Conservation (phyloP, 1,284 basidiomycete genomes). For the Anthracocystis panici-leucophaei region DNA sequence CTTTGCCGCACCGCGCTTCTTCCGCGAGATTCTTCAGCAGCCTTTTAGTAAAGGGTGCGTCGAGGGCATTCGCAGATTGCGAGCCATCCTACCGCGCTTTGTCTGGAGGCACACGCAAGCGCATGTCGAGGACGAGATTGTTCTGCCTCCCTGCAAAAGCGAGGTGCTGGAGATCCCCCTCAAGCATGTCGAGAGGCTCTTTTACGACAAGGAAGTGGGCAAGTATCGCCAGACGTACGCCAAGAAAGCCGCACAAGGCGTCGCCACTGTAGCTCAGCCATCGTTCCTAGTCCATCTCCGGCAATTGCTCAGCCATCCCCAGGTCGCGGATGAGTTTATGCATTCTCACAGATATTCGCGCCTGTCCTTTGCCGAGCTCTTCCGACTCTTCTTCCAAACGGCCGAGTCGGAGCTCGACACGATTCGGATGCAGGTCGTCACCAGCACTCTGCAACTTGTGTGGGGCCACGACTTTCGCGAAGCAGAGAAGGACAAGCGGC, state of each 20-base stretch:
- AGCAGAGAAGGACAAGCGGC: constrained; percentile 30
- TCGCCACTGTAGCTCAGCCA: constrained; percentile 21
- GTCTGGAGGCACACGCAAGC: constrained; percentile 56
- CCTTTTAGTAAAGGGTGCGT: constrained; percentile 45
- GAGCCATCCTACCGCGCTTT: constrained; percentile 41
- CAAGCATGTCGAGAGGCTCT: constrained; percentile 48
- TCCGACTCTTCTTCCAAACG: constrained; percentile 32
- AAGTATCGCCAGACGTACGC: constrained; percentile 30
- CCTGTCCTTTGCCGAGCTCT: constrained; percentile 49
- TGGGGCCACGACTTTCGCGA: constrained; percentile 52
- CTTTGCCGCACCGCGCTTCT: constrained; percentile 43
- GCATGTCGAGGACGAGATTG: constrained; percentile 53
- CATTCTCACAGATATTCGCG: constrained; percentile 40
- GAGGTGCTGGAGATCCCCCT: constrained; percentile 47
- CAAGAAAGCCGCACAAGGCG: constrained; percentile 25
- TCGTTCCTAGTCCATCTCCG: constrained; percentile 49
- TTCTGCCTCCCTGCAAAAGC: constrained; percentile 40
- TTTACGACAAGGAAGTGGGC: constrained; percentile 56
- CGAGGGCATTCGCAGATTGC: constrained; percentile 47
- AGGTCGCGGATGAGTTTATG: constrained; percentile 48
- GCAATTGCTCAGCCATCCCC: constrained; percentile 55
- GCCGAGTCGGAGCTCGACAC: constrained; percentile 39
- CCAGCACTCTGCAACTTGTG: constrained; percentile 34
- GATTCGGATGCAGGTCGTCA: constrained; percentile 38
- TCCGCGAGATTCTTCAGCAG: constrained; percentile 45